Conservation (phyloP, 2,329 filamentous ascomycete species). For the Phialemoniopsis sp. region DNA sequence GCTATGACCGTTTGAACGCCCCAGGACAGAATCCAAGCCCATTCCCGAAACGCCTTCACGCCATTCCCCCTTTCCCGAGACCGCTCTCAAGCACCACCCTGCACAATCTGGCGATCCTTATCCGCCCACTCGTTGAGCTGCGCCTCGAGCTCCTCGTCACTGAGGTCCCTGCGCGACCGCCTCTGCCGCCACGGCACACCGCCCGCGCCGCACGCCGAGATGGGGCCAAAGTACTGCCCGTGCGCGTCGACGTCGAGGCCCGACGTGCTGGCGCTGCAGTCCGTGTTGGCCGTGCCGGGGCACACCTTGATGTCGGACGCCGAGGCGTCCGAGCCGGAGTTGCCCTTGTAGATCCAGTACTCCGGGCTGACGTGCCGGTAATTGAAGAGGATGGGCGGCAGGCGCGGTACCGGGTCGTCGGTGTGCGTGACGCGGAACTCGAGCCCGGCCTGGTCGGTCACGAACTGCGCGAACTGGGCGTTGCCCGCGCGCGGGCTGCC, state of each 20-base stretch:
- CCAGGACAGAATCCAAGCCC: no score
- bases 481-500: constrained; percentile 65
- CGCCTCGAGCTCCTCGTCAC: no score
- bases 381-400: constrained; percentile 56
- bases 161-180: constrained; percentile 6
- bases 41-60: no score
- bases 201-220: constrained; percentile 31
- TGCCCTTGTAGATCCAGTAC: constrained; percentile 53
- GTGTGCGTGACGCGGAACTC: constrained; percentile 64
- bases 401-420: constrained; percentile 62
- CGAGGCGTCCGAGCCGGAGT: constrained; percentile 23
- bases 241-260: constrained; percentile 43
- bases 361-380: constrained; percentile 68
- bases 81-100: no score
- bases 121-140: no score
- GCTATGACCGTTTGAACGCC: no score
- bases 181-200: constrained; percentile 17
- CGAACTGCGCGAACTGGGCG: constrained; percentile 44
- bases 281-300: constrained; percentile 38
- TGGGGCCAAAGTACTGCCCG: constrained; percentile 40
- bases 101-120: no score
- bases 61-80: no score
- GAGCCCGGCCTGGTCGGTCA: constrained; percentile 45
- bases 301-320: constrained; percentile 40
- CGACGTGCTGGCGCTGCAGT: constrained; percentile 46